Conservation (phyloP, 805 yeast species). For the Starmerella stellata region DNA sequence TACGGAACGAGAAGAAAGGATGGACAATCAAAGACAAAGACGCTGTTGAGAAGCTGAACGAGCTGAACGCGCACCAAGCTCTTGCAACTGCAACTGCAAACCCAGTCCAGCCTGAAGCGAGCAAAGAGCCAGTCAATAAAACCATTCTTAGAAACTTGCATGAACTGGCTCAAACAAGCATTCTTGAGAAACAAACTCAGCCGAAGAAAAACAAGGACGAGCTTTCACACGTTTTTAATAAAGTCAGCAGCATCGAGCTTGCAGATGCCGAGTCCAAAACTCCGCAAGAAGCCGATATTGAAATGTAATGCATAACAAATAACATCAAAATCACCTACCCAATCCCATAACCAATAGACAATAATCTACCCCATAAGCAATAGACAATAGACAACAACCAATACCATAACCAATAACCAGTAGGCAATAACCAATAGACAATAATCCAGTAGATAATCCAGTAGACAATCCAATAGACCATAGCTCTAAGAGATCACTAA, state of each 20-base stretch:
- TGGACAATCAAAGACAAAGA: neutral
- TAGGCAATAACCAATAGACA: too few relatives aligned
- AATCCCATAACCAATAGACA: neutral
- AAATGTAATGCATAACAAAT: neutral
- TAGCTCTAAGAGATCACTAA: too few relatives aligned
- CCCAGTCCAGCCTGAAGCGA: neutral
- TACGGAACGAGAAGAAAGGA: too few relatives aligned
- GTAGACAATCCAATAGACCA: too few relatives aligned
- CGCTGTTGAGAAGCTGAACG: neutral
- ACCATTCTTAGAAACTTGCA: neutral
- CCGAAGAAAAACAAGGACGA: too few relatives aligned
- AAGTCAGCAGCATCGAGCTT: neutral
- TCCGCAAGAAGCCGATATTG: neutral
- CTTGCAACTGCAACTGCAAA: neutral
- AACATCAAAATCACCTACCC: neutral
- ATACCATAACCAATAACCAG: too few relatives aligned
- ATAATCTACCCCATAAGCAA: neutral
- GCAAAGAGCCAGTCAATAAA: neutral
- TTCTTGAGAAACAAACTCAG: neutral
- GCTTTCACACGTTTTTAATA: neutral
- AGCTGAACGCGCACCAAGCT: neutral
- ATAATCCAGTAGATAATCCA: too few relatives aligned
- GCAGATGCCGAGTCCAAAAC: neutral
- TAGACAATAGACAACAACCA: neutral
- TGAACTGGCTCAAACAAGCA: constrained; percentile 1